Conservation (phyloP, 1,284 basidiomycete species). For the Pisolithus thermaeus region DNA sequence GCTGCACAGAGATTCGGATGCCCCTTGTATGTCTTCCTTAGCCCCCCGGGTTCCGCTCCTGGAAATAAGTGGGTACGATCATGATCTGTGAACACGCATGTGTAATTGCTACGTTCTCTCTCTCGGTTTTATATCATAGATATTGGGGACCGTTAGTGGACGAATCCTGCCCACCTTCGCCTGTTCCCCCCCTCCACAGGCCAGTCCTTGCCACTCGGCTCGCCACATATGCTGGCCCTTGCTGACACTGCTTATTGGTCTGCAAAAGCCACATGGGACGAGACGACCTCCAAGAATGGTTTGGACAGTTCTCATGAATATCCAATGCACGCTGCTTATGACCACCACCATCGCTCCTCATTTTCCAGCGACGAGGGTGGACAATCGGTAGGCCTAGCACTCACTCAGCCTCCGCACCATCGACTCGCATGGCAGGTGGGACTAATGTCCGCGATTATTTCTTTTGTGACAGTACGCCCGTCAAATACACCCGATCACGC, state of each 20-base stretch:
- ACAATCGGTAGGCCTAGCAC: slow-evolving; percentile 14
- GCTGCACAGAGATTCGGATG: slow-evolving; percentile 35
- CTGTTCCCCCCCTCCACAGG: too few relatives aligned
- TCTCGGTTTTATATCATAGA: slow-evolving; percentile 25
- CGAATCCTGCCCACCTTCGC: neutral
- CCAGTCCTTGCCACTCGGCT: too few relatives aligned
- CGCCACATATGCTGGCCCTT: slow-evolving; percentile 15
- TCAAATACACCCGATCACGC: slow-evolving; percentile 31
- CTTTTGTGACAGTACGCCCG: slow-evolving; percentile 17
- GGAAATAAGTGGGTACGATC: slow-evolving; percentile 36
- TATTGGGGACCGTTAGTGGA: slow-evolving; percentile 3
- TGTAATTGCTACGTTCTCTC: slow-evolving; percentile 35
- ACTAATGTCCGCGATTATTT: slow-evolving; percentile 11
- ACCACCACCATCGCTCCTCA: slow-evolving; percentile 22
- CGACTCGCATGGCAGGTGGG: neutral
- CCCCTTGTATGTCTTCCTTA: slow-evolving; percentile 37
- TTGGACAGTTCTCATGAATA: slow-evolving; percentile 32
- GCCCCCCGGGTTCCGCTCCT: slow-evolving; percentile 36
- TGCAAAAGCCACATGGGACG: slow-evolving; percentile 33
- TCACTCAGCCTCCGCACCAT: slow-evolving; percentile 1
- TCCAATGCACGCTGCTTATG: slow-evolving; percentile 29
- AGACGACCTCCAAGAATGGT: slow-evolving; percentile 33
- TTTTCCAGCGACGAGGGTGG: slow-evolving; percentile 24
- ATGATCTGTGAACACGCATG: slow-evolving; percentile 32
- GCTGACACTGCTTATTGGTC: slow-evolving; percentile 23